These are phyloP conservation scores for Arctium lappa DNA, from an alignment of 129 eudicot species.

Conservation along the genomic window DNA sequence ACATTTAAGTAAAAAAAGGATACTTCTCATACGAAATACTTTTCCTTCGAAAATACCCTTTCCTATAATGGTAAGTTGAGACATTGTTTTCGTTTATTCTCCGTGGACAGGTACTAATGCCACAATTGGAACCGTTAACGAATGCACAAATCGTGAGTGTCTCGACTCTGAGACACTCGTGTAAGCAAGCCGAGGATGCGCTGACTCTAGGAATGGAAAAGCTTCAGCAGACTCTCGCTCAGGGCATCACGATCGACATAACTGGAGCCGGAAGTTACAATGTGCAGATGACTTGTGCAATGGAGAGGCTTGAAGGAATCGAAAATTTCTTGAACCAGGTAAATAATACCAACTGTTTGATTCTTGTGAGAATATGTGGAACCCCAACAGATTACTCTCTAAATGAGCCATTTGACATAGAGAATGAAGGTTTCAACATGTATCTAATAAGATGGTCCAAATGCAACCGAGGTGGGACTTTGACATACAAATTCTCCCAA, in stretches of 20 bases:
- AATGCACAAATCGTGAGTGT: constrained; percentile 53
- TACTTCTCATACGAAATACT: not conserved
- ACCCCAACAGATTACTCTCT: not conserved
- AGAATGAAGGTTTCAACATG: not conserved
- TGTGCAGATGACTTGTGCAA: constrained; percentile 51
- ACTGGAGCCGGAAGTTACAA: constrained; percentile 43
- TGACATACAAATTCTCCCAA: not conserved
- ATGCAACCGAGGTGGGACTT: not conserved
- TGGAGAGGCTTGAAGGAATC: constrained; percentile 69
- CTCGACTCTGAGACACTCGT: constrained; percentile 55
- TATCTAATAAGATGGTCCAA: not conserved
- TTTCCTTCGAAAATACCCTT: not conserved
- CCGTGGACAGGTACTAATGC: constrained; percentile 59
- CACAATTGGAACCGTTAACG: constrained; percentile 62
- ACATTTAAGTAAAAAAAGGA: not conserved
- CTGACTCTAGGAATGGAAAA: constrained; percentile 78
- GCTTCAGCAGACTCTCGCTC: constrained; percentile 78
- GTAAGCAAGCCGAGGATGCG: constrained; percentile 96
- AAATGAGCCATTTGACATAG: not conserved
- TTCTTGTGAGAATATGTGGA: not conserved
- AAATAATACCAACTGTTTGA: not conserved
- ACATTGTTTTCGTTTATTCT: not conserved
- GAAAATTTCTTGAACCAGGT: constrained; percentile 90
- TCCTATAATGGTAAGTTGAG: not conserved
- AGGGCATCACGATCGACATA: constrained; percentile 46